Evolutionary conservation across 169 alveolate genomes (phyloP).

Genomic region (Cryptosporidium viatorum): DNA sequence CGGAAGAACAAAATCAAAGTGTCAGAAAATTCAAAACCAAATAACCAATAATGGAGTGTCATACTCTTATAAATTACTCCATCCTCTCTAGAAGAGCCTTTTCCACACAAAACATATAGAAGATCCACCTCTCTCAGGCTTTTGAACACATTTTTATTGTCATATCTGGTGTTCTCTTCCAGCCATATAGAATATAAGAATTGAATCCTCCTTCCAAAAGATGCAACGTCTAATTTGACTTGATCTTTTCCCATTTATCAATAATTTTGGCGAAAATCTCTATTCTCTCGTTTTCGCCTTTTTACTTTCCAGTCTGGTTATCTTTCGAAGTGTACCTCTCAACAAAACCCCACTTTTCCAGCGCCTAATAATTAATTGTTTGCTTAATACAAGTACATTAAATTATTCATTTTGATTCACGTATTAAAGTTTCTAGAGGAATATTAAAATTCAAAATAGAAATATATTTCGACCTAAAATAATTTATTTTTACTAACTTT

Average conservation of each 20-base stretch:
- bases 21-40: constrained; percentile 91
- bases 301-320: constrained; percentile 52
- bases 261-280: constrained; percentile 29
- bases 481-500: too few relatives aligned
- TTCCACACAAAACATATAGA: constrained; percentile 66
- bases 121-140: constrained; percentile 25
- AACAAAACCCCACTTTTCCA: constrained; percentile 46
- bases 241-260: constrained; percentile 70
- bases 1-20: constrained; percentile 85
- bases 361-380: constrained; percentile 5
- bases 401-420: not conserved
- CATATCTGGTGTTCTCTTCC: constrained; percentile 29
- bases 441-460: not conserved
- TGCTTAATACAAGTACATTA: not conserved
- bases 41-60: constrained; percentile 83
- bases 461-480: not conserved
- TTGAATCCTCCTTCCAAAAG: constrained; percentile 55
- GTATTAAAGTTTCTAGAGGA: not conserved
- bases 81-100: constrained; percentile 71
- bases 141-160: constrained; percentile 8
- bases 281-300: constrained; percentile 15
- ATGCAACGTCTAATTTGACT: constrained; percentile 40
- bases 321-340: not conserved
- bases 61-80: constrained; percentile 66
- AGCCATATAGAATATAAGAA: constrained; percentile 61